phyloP scores from a whole-genome alignment of 345 rosid genomes.

The Lepidium aucheri region DNA sequence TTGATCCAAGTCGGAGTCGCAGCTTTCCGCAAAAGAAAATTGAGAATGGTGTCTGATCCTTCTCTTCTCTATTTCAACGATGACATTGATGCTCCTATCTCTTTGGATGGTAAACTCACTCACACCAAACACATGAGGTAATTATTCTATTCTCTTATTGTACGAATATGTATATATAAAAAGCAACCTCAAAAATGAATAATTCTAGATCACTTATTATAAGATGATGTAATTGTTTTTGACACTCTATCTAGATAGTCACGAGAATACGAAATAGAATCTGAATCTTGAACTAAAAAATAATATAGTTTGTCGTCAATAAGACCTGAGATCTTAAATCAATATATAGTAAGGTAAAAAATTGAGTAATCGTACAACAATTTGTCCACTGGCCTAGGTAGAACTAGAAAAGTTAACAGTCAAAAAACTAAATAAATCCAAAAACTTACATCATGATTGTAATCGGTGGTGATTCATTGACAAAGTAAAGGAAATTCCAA shows the following conservation, averaged over 20 bases:
- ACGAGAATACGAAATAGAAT: slow-evolving; percentile 6
- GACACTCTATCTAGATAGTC: background rate
- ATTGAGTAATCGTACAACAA: slow-evolving; percentile 25
- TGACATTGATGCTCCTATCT: slow-evolving; percentile 69
- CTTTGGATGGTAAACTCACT: slow-evolving; percentile 49
- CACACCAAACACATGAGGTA: slow-evolving; percentile 65
- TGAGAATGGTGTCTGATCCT: slow-evolving; percentile 35
- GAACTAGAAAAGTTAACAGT: slow-evolving; percentile 7
- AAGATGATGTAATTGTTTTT: background rate
- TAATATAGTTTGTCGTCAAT: background rate
- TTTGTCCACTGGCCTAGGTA: slow-evolving; percentile 14
- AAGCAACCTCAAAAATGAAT: background rate
- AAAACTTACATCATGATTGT: background rate
- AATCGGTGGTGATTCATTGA: slow-evolving; percentile 11
- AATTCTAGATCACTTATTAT: background rate
- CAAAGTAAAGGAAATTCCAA: background rate
- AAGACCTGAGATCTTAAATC: background rate
- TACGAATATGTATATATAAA: too few species aligned
- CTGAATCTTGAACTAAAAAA: background rate
- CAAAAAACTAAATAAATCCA: background rate
- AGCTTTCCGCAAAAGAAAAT: slow-evolving; percentile 61
- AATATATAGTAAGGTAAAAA: background rate
- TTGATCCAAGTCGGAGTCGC: slow-evolving; percentile 63
- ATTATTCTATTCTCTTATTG: background rate
- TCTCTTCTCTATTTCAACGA: slow-evolving; percentile 45